These are phyloP conservation scores for Cryptococcus sp. DNA, from an alignment of 1,284 basidiomycete genomes.

Conservation along the genomic window DNA sequence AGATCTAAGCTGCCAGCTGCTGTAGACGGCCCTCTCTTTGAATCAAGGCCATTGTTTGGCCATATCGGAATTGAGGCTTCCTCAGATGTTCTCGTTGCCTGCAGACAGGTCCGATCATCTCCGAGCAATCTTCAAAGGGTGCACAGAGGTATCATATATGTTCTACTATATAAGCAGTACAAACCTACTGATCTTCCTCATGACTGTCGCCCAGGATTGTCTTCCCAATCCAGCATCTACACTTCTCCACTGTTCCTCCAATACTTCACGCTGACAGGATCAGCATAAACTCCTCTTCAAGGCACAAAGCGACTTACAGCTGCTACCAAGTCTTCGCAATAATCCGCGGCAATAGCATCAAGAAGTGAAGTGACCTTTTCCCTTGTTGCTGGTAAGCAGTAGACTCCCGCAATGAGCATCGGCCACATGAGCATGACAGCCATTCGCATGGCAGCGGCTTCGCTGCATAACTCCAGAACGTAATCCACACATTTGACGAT, in stretches of 20 bases:
- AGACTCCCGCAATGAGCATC: constrained; percentile 30
- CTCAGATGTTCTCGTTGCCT: no score
- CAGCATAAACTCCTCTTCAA: neutral
- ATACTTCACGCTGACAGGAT: constrained; percentile 13
- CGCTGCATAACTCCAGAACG: constrained; percentile 30
- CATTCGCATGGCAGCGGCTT: constrained; percentile 28
- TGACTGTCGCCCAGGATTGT: constrained; percentile 19
- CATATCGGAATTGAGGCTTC: no score
- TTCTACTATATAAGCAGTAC: constrained; percentile 17
- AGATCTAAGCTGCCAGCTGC: no score
- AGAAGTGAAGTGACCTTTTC: constrained; percentile 19
- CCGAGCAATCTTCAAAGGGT: neutral
- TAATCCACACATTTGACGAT: constrained; percentile 19
- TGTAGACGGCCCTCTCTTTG: no score
- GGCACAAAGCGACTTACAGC: constrained; percentile 18
- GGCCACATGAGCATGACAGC: constrained; percentile 37
- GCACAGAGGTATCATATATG: neutral
- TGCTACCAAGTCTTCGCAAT: constrained; percentile 29
- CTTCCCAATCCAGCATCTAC: constrained; percentile 22
- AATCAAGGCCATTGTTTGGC: no score
- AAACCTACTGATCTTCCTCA: constrained; percentile 18
- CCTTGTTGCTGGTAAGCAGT: constrained; percentile 6
- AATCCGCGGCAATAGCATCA: constrained; percentile 24
- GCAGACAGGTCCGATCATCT: no score
- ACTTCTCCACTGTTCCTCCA: constrained; percentile 25